Conservation (phyloP, 192 early-diverging fungal species). For the Bifiguratus adelaidae region DNA sequence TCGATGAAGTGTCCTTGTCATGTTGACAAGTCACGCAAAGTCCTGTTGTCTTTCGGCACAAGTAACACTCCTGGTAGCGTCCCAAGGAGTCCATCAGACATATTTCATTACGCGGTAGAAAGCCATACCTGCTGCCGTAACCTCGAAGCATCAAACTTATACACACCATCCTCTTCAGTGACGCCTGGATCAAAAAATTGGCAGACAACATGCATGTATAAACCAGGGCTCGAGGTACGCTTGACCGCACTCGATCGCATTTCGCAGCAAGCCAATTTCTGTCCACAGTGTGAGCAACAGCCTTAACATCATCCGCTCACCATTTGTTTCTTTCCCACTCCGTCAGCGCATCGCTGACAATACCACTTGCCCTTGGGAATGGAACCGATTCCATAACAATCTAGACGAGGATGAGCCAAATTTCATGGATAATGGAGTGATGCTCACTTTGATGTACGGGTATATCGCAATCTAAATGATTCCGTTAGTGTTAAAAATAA, state of each 20-base stretch:
- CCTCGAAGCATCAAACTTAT: background rate
- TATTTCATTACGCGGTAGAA: background rate
- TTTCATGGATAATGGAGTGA: background rate
- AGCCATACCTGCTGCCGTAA: background rate
- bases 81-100: background rate
- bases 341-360: conserved; percentile 33
- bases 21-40: conserved; percentile 10
- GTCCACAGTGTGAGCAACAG: background rate
- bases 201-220: conserved; percentile 37
- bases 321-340: conserved; percentile 17
- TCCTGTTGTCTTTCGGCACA: conserved; percentile 10
- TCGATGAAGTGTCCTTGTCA: background rate
- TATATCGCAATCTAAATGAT: conserved; percentile 5
- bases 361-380: conserved; percentile 36
- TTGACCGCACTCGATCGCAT: conserved; percentile 25
- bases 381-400: conserved; percentile 27
- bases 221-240: conserved; percentile 21
- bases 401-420: conserved; percentile 6
- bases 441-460: conserved; percentile 15
- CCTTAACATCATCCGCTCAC: conserved; percentile 10
- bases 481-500: background rate
- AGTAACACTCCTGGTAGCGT: conserved; percentile 1
- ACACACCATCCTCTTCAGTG: too few species aligned
- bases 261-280: conserved; percentile 33
- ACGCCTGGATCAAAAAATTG: too few species aligned